Percentiles rank a stretch among this genome's conserved stretches.
phyloP scores from a whole-genome alignment of 148 eudicot genomes.

The Chenopodium berlandieri region DNA sequence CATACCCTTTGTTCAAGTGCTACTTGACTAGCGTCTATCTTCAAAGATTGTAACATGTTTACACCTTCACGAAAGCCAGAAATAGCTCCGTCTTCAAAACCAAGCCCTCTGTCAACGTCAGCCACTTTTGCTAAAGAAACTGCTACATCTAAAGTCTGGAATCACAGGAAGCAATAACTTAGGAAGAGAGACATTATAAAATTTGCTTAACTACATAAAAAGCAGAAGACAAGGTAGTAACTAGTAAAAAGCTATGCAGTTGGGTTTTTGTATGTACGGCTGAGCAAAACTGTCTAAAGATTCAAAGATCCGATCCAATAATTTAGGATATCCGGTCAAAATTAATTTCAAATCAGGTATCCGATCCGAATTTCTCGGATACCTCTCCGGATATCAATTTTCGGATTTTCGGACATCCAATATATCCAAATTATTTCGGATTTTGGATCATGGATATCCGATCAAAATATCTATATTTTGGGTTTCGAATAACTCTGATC shows the following conservation, averaged over 20 bases:
- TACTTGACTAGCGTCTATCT: constrained; percentile 51
- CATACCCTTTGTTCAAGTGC: constrained; percentile 84
- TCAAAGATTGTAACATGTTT: constrained; percentile 54
- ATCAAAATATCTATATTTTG: no score
- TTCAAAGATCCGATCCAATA: no score
- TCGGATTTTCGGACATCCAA: no score
- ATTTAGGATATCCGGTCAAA: no score
- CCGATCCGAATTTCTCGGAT: no score
- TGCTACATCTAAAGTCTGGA: constrained; percentile 76
- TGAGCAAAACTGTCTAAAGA: no score
- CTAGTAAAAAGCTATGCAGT: neutral
- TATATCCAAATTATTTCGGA: no score
- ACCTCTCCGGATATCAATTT: no score
- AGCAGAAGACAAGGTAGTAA: neutral
- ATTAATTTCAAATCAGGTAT: no score
- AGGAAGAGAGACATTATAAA: neutral
- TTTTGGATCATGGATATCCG: no score
- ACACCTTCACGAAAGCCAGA: constrained; percentile 75
- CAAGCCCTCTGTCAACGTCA: constrained; percentile 86
- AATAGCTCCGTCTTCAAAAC: constrained; percentile 60
- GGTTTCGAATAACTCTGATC: no score
- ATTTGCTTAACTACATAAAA: neutral
- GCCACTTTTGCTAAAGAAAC: constrained; percentile 96
- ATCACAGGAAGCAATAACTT: constrained; percentile 9
- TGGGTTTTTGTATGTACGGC: no score